Evolutionary conservation across 2,329 filamentous ascomycete species (phyloP).

Genomic region (Fusarium torreyae): DNA sequence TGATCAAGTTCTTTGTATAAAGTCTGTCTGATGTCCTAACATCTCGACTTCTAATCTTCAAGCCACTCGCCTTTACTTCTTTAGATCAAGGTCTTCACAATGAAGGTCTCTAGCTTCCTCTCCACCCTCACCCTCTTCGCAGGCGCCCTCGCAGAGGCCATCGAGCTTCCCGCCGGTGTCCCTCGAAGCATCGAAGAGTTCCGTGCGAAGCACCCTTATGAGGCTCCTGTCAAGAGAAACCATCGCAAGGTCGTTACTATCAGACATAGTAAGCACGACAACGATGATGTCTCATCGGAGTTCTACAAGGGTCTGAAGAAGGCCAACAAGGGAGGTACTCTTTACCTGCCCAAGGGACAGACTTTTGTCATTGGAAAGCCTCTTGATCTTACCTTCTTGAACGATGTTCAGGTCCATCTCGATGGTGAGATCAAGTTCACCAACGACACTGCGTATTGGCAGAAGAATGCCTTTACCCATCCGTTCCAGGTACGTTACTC

Average conservation of each 20-base stretch:
- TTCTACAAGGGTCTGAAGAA: constrained; percentile 45
- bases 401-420: constrained; percentile 47
- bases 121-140: constrained; percentile 38
- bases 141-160: constrained; percentile 33
- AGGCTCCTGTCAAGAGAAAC: constrained; percentile 14
- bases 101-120: constrained; percentile 46
- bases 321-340: constrained; percentile 44
- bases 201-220: constrained; percentile 44
- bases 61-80: background rate
- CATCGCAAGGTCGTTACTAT: constrained; percentile 42
- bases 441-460: constrained; percentile 45
- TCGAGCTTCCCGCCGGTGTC: constrained; percentile 47
- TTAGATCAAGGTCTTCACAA: constrained; percentile 8
- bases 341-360: constrained; percentile 43
- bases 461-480: constrained; percentile 43
- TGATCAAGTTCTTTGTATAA: constrained; percentile 19
- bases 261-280: constrained; percentile 38
- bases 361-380: constrained; percentile 48
- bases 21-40: background rate
- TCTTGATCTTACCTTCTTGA: constrained; percentile 43
- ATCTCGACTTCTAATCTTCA: background rate
- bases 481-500: constrained; percentile 41
- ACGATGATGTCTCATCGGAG: constrained; percentile 43
- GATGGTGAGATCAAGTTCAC: constrained; percentile 50
- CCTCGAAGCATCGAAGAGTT: constrained; percentile 47